Conservation (phyloP, 352 stramenopile genomes). For the Globisporangium ultimum region DNA sequence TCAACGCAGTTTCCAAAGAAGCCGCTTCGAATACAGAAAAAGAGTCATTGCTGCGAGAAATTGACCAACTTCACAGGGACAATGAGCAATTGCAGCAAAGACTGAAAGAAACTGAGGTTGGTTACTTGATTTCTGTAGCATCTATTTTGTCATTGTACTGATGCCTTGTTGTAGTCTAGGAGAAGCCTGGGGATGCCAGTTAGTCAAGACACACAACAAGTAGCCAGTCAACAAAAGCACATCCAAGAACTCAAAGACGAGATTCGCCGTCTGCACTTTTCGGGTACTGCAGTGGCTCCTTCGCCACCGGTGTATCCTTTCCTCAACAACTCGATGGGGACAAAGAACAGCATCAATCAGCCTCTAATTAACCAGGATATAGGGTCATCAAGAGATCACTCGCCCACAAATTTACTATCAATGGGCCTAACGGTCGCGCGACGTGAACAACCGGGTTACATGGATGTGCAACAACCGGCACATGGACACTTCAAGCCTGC, state of each 20-base stretch:
- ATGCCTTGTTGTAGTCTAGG: conserved; percentile 2
- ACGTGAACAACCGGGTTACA: too few species aligned
- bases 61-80: conserved; percentile 25
- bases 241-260: conserved; percentile 32
- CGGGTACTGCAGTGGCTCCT: background rate
- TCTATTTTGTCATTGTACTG: background rate
- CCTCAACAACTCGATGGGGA: background rate
- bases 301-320: conserved; percentile 1
- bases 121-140: background rate
- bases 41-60: conserved; percentile 31
- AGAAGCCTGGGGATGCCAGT: background rate
- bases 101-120: conserved; percentile 26
- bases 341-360: background rate
- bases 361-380: background rate
- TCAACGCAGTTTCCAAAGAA: conserved; percentile 36
- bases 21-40: conserved; percentile 23
- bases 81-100: conserved; percentile 28
- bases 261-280: conserved; percentile 2
- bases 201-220: conserved; percentile 4
- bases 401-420: conserved; percentile 6
- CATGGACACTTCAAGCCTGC: background rate
- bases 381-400: background rate
- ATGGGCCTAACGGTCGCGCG: too few species aligned
- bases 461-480: too few species aligned
- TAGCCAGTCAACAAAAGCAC: conserved; percentile 18